Evolutionary conservation across 805 yeast species (phyloP).

Genomic region (Cyberlindnera saturnus): DNA sequence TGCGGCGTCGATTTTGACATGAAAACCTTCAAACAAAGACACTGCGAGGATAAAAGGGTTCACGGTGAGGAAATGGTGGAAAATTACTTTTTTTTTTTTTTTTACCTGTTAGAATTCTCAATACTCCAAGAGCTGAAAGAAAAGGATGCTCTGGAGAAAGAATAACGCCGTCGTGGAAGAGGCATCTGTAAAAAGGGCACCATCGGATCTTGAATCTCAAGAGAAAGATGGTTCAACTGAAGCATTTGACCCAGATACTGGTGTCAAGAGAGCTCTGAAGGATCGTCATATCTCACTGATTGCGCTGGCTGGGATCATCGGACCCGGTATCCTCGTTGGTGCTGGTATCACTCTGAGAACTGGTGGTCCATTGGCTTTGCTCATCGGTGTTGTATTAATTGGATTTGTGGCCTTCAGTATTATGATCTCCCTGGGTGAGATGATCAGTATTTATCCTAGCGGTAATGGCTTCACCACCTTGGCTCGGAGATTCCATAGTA

Average conservation of each 20-base stretch:
- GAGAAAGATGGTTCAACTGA: neutral
- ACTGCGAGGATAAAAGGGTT: too few relatives aligned
- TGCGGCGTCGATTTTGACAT: too few relatives aligned
- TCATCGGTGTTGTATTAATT: slow-evolving; percentile 41
- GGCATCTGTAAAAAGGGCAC: too few relatives aligned
- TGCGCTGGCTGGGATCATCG: slow-evolving; percentile 53
- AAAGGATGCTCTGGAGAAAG: too few relatives aligned
- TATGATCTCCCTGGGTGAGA: slow-evolving; percentile 54
- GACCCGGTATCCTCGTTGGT: slow-evolving; percentile 54
- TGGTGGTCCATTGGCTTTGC: slow-evolving; percentile 49
- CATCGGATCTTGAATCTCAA: too few relatives aligned
- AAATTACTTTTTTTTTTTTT: too few relatives aligned
- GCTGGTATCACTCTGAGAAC: slow-evolving; percentile 44
- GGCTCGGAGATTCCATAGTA: slow-evolving; percentile 46
- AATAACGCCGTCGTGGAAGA: too few relatives aligned
- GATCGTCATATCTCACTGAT: slow-evolving; percentile 46
- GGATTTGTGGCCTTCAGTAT: slow-evolving; percentile 48
- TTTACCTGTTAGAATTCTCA: too few relatives aligned
- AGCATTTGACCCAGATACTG: slow-evolving; percentile 15
- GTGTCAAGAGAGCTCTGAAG: slow-evolving; percentile 40
- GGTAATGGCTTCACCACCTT: slow-evolving; percentile 42
- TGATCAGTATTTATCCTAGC: slow-evolving; percentile 47
- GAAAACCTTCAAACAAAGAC: too few relatives aligned
- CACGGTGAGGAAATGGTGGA: too few relatives aligned
- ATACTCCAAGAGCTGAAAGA: too few relatives aligned